phyloP scores from a whole-genome alignment of 1,284 basidiomycete genomes.

The Leccinum cinnamomeum region DNA sequence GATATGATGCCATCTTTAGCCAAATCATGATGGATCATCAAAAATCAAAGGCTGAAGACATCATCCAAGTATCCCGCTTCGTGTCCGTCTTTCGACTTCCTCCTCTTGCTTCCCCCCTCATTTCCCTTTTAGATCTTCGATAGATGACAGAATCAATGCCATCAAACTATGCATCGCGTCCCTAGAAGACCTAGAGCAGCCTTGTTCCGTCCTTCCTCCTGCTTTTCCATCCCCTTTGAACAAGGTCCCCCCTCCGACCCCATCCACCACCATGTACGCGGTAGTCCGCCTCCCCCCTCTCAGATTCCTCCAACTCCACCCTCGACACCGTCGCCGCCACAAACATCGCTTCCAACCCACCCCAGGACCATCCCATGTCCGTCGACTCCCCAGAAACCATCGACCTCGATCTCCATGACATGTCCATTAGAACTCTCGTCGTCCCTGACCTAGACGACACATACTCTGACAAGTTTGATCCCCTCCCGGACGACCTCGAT shows the following conservation, averaged over 20 bases:
- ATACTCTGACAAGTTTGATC: slow-evolving; percentile 33
- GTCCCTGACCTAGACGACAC: slow-evolving; percentile 32
- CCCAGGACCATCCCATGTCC: slow-evolving; percentile 6
- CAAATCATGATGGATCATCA: slow-evolving; percentile 22
- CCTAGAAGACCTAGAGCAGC: slow-evolving; percentile 5
- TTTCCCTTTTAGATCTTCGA: slow-evolving; percentile 24
- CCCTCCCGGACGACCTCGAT: slow-evolving; percentile 20
- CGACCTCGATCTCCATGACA: slow-evolving; percentile 23
- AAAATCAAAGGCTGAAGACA: slow-evolving; percentile 14
- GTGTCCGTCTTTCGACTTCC: slow-evolving; percentile 17
- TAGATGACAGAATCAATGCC: slow-evolving; percentile 28
- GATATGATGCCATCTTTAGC: slow-evolving; percentile 14
- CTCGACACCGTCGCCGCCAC: slow-evolving; percentile 2
- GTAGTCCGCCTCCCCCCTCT: slow-evolving; percentile 20
- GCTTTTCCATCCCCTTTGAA: slow-evolving; percentile 7
- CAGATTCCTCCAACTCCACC: slow-evolving; percentile 19
- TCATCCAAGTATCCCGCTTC: slow-evolving; percentile 23
- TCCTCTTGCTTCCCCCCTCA: background rate
- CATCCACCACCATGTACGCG: background rate
- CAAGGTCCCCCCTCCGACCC: background rate
- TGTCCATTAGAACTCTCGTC: slow-evolving; percentile 18
- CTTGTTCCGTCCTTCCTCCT: background rate
- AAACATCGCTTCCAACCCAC: background rate
- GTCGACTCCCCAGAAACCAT: slow-evolving; percentile 11
- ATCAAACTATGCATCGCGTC: slow-evolving; percentile 22